phyloP scores from a whole-genome alignment of 2,329 filamentous ascomycete species.

The Clarireedia monteithiana region DNA sequence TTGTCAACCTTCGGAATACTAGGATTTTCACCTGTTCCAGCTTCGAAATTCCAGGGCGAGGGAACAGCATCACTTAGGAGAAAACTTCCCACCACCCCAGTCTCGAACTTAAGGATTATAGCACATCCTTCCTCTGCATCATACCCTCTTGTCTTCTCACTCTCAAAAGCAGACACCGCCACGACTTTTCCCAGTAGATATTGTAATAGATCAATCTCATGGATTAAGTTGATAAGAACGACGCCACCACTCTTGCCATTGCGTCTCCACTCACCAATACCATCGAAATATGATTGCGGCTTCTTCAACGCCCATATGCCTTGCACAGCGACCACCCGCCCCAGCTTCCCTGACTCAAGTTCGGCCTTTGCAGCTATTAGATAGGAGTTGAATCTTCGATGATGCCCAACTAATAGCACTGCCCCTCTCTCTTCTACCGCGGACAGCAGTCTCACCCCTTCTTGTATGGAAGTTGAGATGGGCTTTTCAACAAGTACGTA shows the following conservation, averaged over 20 bases:
- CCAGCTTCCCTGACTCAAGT: slow-evolving; percentile 32
- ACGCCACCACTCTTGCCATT: slow-evolving; percentile 36
- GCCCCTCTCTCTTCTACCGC: neutral
- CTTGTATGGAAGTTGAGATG: slow-evolving; percentile 37
- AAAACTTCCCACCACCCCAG: slow-evolving; percentile 49
- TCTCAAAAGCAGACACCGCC: slow-evolving; percentile 43
- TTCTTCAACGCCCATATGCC: slow-evolving; percentile 49
- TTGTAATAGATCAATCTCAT: slow-evolving; percentile 52
- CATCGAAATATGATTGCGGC: slow-evolving; percentile 41
- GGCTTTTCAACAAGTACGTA: slow-evolving; percentile 52
- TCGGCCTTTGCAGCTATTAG: neutral
- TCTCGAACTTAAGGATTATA: slow-evolving; percentile 43
- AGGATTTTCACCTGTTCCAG: slow-evolving; percentile 51
- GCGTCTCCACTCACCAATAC: slow-evolving; percentile 41
- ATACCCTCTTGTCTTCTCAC: slow-evolving; percentile 35
- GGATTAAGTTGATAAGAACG: slow-evolving; percentile 51
- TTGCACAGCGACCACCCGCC: slow-evolving; percentile 42
- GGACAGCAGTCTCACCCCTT: slow-evolving; percentile 29
- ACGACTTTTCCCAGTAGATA: slow-evolving; percentile 46
- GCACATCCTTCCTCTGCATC: slow-evolving; percentile 50
- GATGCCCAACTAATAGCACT: neutral
- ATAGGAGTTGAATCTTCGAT: neutral
- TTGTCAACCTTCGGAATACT: slow-evolving; percentile 36
- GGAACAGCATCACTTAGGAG: slow-evolving; percentile 44
- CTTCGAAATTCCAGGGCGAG: slow-evolving; percentile 47